Conservation (phyloP, 345 rosid species). For the Eucalyptus cloeziana region DNA sequence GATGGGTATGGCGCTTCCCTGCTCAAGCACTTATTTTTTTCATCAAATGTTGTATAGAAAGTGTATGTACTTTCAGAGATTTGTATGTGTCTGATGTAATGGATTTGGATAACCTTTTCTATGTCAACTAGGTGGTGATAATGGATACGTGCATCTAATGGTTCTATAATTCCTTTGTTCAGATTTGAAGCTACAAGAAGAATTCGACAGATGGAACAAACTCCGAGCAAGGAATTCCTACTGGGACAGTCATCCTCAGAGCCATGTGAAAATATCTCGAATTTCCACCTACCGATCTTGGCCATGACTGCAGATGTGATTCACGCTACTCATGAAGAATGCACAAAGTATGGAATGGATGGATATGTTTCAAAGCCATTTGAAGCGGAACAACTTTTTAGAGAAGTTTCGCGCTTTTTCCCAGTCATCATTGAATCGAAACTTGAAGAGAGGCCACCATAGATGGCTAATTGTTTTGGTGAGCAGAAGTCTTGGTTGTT, state of each 20-base stretch:
- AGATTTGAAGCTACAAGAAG: constrained; percentile 76
- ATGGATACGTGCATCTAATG: background rate
- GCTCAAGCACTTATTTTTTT: background rate
- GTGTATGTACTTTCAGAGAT: background rate
- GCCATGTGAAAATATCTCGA: constrained; percentile 10
- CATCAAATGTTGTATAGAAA: background rate
- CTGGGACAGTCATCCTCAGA: constrained; percentile 19
- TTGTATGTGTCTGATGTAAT: background rate
- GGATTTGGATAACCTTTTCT: background rate
- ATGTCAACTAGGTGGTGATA: background rate
- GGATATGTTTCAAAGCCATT: constrained; percentile 95
- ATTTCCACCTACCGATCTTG: constrained; percentile 58
- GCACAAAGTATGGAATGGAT: constrained; percentile 62
- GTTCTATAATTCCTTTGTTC: background rate
- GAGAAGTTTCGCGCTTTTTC: constrained; percentile 69
- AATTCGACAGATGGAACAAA: constrained; percentile 52
- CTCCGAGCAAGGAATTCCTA: constrained; percentile 14
- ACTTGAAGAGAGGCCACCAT: background rate
- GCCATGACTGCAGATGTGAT: constrained; percentile 99
- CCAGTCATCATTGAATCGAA: constrained; percentile 1
- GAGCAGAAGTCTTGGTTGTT: background rate
- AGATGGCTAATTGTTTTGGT: background rate
- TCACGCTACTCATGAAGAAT: constrained; percentile 75
- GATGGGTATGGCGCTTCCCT: constrained; percentile 55
- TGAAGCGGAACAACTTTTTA: constrained; percentile 75